Conservation (phyloP, 805 yeast genomes). For the Danielia oregonensis region DNA sequence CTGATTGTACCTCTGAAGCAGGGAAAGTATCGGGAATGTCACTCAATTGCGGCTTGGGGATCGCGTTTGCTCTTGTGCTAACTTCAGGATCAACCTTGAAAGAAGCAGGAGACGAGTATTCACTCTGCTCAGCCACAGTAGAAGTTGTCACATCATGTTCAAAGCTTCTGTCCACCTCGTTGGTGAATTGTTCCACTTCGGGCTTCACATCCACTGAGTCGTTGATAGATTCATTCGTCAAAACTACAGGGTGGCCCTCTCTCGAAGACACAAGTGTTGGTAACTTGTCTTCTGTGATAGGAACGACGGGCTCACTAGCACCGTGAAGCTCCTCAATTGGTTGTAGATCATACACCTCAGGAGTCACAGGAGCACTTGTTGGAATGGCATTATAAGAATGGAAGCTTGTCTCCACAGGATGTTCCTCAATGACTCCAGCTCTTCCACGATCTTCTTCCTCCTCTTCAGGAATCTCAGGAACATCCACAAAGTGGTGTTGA, state of each 20-base stretch:
- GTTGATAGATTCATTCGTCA: not conserved
- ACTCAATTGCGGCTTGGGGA: too few species aligned
- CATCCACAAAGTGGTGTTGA: slow-evolving; percentile 11
- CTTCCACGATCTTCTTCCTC: slow-evolving; percentile 4
- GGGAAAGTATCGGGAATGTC: too few species aligned
- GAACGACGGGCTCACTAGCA: not conserved
- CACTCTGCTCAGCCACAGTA: too few species aligned
- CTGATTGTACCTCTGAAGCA: too few species aligned
- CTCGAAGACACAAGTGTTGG: slow-evolving; percentile 1
- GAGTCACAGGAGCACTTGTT: not conserved
- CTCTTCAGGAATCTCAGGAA: slow-evolving; percentile 11
- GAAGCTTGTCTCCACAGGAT: not conserved
- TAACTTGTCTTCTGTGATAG: not conserved
- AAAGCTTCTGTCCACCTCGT: too few species aligned
- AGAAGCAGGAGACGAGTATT: too few species aligned
- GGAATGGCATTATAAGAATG: not conserved
- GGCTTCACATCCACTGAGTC: too few species aligned
- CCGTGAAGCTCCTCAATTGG: not conserved
- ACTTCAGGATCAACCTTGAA: too few species aligned
- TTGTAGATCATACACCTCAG: not conserved
- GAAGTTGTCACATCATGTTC: too few species aligned
- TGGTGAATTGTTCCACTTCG: too few species aligned
- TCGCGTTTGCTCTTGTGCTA: too few species aligned
- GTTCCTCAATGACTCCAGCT: not conserved
- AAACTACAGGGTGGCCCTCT: not conserved